Conservation (phyloP, 129 eudicot species). For the Silybum marianum region DNA sequence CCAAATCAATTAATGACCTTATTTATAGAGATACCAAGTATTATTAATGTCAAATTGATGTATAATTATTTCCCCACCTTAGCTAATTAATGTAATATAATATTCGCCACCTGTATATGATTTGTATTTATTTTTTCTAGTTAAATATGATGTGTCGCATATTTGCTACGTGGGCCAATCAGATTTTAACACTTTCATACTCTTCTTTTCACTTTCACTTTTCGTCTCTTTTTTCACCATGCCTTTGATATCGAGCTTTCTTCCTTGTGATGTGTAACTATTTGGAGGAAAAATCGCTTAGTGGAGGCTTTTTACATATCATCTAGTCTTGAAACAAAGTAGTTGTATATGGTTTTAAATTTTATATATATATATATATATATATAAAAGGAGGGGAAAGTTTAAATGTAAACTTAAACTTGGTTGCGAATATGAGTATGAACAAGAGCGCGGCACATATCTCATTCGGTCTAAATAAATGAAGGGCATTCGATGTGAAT, state of each 20-base stretch:
- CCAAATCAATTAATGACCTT: slow-evolving; percentile 1
- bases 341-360: no score
- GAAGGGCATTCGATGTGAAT: no score
- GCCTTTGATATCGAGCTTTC: slow-evolving; percentile 12
- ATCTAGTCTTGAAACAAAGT: no score
- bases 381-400: no score
- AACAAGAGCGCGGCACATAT: no score
- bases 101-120: slow-evolving; percentile 23
- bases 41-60: background rate
- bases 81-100: slow-evolving; percentile 5
- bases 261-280: background rate
- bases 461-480: no score
- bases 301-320: background rate
- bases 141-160: slow-evolving; percentile 22
- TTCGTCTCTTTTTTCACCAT: slow-evolving; percentile 23
- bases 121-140: background rate
- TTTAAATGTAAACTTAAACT: no score
- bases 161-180: slow-evolving; percentile 31
- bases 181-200: slow-evolving; percentile 25
- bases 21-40: slow-evolving; percentile 32
- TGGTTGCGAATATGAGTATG: no score
- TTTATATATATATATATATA: no score
- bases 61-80: slow-evolving; percentile 1
- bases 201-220: background rate
- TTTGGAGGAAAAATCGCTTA: background rate